phyloP scores from a whole-genome alignment of 139 green algal species.

The Coelastrella sp. region DNA sequence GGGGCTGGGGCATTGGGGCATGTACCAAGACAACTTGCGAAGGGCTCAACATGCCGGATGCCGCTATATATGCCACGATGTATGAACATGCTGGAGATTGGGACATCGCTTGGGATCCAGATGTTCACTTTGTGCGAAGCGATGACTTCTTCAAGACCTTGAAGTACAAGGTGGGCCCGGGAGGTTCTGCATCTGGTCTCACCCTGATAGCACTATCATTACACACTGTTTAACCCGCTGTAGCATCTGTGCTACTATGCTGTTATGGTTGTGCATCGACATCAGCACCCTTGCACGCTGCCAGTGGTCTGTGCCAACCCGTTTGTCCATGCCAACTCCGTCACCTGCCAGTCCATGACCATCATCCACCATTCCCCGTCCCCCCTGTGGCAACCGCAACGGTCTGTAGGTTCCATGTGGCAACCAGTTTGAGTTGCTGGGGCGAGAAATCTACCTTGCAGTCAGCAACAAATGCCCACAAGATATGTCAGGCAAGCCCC shows the following conservation, averaged over 20 bases:
- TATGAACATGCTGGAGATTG: slow-evolving; percentile 80
- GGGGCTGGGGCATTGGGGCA: slow-evolving; percentile 87
- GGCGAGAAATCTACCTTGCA: slow-evolving; percentile 79
- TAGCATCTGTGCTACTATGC: no score
- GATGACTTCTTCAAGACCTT: slow-evolving; percentile 81
- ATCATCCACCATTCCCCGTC: no score
- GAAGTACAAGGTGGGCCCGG: slow-evolving; percentile 48
- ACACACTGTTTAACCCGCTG: no score
- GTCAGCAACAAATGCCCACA: slow-evolving; percentile 81
- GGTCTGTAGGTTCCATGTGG: slow-evolving; percentile 78
- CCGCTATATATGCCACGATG: slow-evolving; percentile 87
- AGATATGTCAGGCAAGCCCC: slow-evolving; percentile 70
- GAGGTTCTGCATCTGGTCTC: no score
- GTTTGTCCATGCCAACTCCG: no score
- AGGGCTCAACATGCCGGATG: slow-evolving; percentile 15
- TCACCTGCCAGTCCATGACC: no score
- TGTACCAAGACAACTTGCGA: slow-evolving; percentile 49
- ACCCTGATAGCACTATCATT: no score
- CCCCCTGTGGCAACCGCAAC: no score
- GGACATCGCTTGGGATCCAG: slow-evolving; percentile 82
- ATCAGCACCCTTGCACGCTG: no score
- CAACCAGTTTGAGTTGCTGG: slow-evolving; percentile 94
- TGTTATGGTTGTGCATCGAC: no score
- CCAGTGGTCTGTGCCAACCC: no score
- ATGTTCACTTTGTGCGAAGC: slow-evolving; percentile 90